phyloP scores from a whole-genome alignment of 257 asterid species.

The Solanum etuberosum region DNA sequence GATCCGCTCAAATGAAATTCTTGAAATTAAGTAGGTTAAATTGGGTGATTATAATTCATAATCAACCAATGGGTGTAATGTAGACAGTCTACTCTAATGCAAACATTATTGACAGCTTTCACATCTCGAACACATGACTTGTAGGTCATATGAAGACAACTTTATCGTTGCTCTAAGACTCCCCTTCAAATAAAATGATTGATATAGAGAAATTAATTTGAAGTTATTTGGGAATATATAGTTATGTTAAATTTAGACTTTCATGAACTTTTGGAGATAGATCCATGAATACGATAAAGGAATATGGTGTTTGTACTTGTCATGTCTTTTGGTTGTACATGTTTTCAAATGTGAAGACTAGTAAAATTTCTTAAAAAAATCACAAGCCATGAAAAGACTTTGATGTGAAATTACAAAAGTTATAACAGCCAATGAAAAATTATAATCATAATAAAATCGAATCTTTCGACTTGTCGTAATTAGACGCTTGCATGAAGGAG shows the following conservation, averaged over 20 bases:
- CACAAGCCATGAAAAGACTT: neutral
- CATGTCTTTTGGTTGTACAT: neutral
- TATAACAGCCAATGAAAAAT: conserved; percentile 14
- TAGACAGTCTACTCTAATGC: no score
- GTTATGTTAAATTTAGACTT: neutral
- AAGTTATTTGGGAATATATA: neutral
- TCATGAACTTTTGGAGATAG: neutral
- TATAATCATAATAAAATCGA: conserved; percentile 23
- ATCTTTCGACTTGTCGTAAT: conserved; percentile 32
- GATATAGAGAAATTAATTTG: neutral
- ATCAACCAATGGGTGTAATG: no score
- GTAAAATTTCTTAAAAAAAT: conserved; percentile 26
- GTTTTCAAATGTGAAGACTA: neutral
- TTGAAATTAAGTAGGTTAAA: no score
- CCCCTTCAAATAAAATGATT: neutral
- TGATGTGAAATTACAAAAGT: conserved; percentile 11
- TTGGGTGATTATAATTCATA: no score
- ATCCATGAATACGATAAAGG: no score
- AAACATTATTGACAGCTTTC: neutral
- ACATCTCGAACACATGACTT: no score
- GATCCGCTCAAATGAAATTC: no score
- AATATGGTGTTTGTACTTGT: no score
- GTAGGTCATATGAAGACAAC: no score
- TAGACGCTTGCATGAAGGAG: conserved; percentile 27
- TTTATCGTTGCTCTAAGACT: neutral